Evolutionary conservation across 495 filamentous ascomycete genomes (phyloP).

Genomic region (Elaphomyces granulatus): DNA sequence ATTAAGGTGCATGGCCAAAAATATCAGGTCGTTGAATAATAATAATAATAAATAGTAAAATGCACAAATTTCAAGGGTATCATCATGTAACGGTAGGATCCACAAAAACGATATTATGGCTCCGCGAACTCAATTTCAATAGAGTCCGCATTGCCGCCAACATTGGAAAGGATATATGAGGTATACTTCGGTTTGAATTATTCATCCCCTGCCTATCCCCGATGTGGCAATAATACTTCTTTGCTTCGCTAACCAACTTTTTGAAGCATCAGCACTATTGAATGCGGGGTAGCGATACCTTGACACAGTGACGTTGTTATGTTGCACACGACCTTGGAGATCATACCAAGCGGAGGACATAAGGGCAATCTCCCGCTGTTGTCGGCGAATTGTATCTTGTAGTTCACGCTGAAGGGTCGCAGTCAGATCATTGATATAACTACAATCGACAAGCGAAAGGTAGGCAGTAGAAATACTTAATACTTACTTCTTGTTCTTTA

Average conservation of each 20-base stretch:
- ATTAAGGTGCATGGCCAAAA: too few species aligned
- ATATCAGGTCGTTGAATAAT: too few species aligned
- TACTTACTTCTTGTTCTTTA: constrained; percentile 37
- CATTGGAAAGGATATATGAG: too few species aligned
- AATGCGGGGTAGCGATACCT: constrained; percentile 22
- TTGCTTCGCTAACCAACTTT: constrained; percentile 86
- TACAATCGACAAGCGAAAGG: not conserved
- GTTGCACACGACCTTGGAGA: constrained; percentile 67
- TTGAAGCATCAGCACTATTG: constrained; percentile 50
- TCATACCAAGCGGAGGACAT: constrained; percentile 91
- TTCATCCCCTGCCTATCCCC: constrained; percentile 1
- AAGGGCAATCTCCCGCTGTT: constrained; percentile 63
- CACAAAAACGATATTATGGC: too few species aligned
- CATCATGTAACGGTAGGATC: too few species aligned
- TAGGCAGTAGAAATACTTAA: not conserved
- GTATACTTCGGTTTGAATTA: too few species aligned
- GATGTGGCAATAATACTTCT: constrained; percentile 46
- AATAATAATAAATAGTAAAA: too few species aligned
- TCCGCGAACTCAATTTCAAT: too few species aligned
- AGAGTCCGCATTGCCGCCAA: too few species aligned
- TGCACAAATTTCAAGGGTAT: too few species aligned
- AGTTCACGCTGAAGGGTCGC: constrained; percentile 23
- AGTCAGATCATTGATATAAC: not conserved
- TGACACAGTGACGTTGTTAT: constrained; percentile 59
- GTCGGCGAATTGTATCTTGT: constrained; percentile 50